Evolutionary conservation across 805 yeast species (phyloP).

Genomic region (Wickerhamomyces rabaulensis): DNA sequence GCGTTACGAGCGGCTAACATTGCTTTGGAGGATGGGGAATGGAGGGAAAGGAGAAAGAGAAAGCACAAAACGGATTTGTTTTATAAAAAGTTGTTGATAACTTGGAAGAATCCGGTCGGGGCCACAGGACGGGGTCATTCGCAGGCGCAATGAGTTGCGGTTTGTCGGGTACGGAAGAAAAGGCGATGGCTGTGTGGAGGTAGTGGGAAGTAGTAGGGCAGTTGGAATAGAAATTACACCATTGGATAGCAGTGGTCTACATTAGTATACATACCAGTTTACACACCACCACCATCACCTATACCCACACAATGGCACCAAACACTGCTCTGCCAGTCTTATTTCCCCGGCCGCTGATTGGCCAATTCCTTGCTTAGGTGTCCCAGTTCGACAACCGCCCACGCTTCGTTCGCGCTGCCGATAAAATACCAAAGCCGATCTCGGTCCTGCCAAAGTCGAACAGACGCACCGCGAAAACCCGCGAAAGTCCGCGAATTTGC

Average conservation of each 20-base stretch:
- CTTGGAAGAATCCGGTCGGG: not conserved
- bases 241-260: too few species aligned
- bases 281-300: too few species aligned
- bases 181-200: too few species aligned
- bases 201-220: too few species aligned
- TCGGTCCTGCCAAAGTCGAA: not conserved
- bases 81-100: not conserved
- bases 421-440: not conserved
- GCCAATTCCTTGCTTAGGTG: not conserved
- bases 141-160: not conserved
- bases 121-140: not conserved
- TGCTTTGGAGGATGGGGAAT: not conserved
- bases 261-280: too few species aligned
- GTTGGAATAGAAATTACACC: too few species aligned
- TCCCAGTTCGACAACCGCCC: not conserved
- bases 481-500: too few species aligned
- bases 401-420: not conserved
- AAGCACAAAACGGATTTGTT: not conserved
- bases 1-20: constrained; percentile 12
- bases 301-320: too few species aligned
- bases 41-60: not conserved
- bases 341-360: not conserved
- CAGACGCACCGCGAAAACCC: too few species aligned
- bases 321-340: not conserved
- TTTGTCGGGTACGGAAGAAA: not conserved